Evolutionary conservation across 495 filamentous ascomycete genomes (phyloP), one percentile per base, ranked within the genome.

Genomic region (Neurospora sp.): DNA sequence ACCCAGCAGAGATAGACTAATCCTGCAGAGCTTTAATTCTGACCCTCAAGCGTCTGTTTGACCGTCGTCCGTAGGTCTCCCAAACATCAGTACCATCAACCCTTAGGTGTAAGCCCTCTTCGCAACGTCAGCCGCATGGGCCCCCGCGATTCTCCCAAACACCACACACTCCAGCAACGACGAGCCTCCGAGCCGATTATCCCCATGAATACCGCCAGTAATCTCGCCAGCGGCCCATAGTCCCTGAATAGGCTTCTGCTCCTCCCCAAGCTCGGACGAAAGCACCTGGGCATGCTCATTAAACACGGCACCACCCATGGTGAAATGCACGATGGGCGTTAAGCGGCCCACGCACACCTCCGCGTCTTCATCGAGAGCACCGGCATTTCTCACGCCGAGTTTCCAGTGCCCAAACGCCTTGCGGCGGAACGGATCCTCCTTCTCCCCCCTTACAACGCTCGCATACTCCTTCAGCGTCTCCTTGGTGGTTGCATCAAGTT

Each of bases 321-420:
- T 89, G 71, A 89, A 90, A 71, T 90, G 88, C 16, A 86, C 81
- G 2, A 89, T 86, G 0, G 88, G 88, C 68, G 88, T 90, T 4
- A 90, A 85, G 16, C 76, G 80, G 7, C 88, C 88, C 0, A 89
- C 79, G 73, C 83, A 88, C 0, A 89, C 83, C 69, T 86, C 82
- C 0, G 83, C 81, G 0, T 87, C 86, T 16, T 83, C 74, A 41
- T 82, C 81, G 9, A 69, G 40, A 37, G 73, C 42, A 2, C 83
- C 81, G 4, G 71, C 73, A 14, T 39, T 20, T 5, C 61, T 68
- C 22, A 65, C 44, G 1, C 73, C 73, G 7, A 90, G 72, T n/a
- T 73, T 81, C 88, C 88, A 90, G 69, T 86, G 81, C 0, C 87
- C 88, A 68, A 89, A 89, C 0, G 82, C 71, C 16, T 72, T 80